These are phyloP conservation scores for Pseudonectria foliicola DNA, from an alignment of 2,329 filamentous ascomycete genomes.

Conservation along the genomic window DNA sequence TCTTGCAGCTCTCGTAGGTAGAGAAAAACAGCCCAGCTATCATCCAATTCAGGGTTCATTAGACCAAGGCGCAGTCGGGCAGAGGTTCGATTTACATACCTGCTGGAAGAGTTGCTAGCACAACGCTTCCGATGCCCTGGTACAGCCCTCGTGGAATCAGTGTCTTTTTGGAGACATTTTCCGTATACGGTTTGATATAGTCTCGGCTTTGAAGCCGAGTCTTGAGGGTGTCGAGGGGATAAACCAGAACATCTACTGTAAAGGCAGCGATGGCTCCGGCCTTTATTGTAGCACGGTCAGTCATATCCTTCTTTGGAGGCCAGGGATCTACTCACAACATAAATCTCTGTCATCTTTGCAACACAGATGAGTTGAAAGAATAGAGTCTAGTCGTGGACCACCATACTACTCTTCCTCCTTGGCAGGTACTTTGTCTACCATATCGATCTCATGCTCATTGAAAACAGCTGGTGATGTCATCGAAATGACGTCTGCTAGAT, in stretches of 20 bases:
- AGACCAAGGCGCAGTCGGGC: not conserved
- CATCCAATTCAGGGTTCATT: no score
- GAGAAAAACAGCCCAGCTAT: slow-evolving; percentile 81
- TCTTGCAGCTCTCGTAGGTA: slow-evolving; percentile 75
- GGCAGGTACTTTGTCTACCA: no score
- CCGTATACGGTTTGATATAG: slow-evolving; percentile 60
- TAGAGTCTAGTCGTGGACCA: no score
- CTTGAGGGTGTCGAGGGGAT: slow-evolving; percentile 85
- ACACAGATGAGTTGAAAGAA: not conserved
- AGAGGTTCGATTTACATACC: slow-evolving; percentile 40
- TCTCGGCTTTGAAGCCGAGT: slow-evolving; percentile 76
- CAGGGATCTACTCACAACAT: slow-evolving; percentile 22
- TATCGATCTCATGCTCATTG: no score
- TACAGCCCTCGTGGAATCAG: slow-evolving; percentile 67
- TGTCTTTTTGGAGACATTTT: slow-evolving; percentile 44
- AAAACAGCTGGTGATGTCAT: slow-evolving; percentile 7
- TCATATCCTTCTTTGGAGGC: not conserved
- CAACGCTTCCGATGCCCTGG: slow-evolving; percentile 78
- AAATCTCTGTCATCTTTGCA: slow-evolving; percentile 23
- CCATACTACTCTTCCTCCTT: not conserved
- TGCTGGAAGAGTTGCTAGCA: slow-evolving; percentile 82
- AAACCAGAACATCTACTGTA: slow-evolving; percentile 76
- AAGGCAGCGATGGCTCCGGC: slow-evolving; percentile 82
- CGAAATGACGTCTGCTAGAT: slow-evolving; percentile 1
- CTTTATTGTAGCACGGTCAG: slow-evolving; percentile 34